A percentile compares a stretch with the other conserved stretches of the same genome.
Conservation (phyloP, 345 rosid genomes). For the Eucalyptus fibrosa region DNA sequence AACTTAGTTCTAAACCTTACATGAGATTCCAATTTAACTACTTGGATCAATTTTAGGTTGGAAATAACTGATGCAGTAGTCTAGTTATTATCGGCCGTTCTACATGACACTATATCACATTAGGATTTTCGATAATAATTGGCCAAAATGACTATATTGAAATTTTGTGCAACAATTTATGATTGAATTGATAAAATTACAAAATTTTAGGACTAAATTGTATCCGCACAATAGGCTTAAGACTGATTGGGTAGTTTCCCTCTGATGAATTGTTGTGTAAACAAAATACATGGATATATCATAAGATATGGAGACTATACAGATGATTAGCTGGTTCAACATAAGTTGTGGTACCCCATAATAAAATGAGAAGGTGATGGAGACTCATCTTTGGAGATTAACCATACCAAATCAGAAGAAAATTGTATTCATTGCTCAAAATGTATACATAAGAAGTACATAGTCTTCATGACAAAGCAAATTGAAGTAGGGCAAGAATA, state of each 20-base stretch:
- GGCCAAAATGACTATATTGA: not conserved
- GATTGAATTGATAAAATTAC: not conserved
- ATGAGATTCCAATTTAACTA: not conserved
- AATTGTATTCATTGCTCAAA: too few relatives aligned
- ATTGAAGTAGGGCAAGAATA: not conserved
- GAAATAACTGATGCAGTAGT: fast-evolving
- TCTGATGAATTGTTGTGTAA: not conserved
- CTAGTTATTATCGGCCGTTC: not conserved
- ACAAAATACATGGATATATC: not conserved
- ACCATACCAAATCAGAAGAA: not conserved
- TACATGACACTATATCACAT: not conserved
- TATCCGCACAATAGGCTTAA: not conserved
- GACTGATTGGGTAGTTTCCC: not conserved
- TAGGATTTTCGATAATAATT: fast-evolving
- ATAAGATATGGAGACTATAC: not conserved
- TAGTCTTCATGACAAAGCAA: not conserved
- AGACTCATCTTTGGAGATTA: not conserved
- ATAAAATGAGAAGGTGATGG: not conserved
- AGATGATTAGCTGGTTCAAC: not conserved
- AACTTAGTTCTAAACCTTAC: not conserved
- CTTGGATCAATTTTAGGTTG: fast-evolving
- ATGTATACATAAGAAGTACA: not conserved
- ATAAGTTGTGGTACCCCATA: not conserved
- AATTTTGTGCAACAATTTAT: not conserved
- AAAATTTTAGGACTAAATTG: not conserved